These are phyloP conservation scores for Papiliotrema nemorosa DNA, from an alignment of 1,284 basidiomycete genomes.

Conservation along the genomic window DNA sequence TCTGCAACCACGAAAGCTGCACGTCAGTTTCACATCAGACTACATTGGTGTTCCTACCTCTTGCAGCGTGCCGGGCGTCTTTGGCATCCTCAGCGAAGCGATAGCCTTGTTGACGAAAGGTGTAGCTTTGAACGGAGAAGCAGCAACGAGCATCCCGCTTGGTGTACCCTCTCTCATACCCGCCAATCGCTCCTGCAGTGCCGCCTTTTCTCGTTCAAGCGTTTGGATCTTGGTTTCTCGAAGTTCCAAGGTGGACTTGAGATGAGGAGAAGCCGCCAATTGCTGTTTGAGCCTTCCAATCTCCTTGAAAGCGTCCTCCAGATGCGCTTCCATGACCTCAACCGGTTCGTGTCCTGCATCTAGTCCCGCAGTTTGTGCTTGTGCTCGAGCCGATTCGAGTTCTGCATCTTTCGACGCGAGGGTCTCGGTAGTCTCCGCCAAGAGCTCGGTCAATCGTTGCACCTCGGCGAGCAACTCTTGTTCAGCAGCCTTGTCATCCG, in stretches of 20 bases:
- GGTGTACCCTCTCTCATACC: not conserved
- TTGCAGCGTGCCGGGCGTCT: slow-evolving; percentile 42
- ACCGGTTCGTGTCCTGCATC: slow-evolving; percentile 40
- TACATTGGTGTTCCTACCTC: slow-evolving; percentile 32
- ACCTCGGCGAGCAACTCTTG: slow-evolving; percentile 7
- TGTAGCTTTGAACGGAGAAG: slow-evolving; percentile 29
- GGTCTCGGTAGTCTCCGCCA: slow-evolving; percentile 16
- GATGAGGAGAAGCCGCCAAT: slow-evolving; percentile 49
- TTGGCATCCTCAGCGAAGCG: slow-evolving; percentile 37
- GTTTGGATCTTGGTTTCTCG: slow-evolving; percentile 39
- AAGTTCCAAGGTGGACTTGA: slow-evolving; percentile 31
- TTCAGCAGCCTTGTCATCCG: slow-evolving; percentile 4
- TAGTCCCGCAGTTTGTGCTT: not conserved
- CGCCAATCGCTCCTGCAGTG: slow-evolving; percentile 28
- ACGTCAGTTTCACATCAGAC: not conserved
- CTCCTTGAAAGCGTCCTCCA: slow-evolving; percentile 75
- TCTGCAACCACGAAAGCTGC: slow-evolving; percentile 46
- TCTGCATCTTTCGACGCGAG: slow-evolving; percentile 29
- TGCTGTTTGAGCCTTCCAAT: slow-evolving; percentile 68
- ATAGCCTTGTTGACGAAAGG: slow-evolving; percentile 38
- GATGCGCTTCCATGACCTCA: slow-evolving; percentile 62
- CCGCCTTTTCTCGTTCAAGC: slow-evolving; percentile 40
- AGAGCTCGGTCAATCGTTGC: slow-evolving; percentile 14
- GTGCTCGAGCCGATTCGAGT: slow-evolving; percentile 24
- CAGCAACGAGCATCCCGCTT: slow-evolving; percentile 16